Percentiles rank a stretch among this genome's conserved stretches.
Conservation (phyloP, 768 basidiomycete species). For the Pleurotus tuoliensis region DNA sequence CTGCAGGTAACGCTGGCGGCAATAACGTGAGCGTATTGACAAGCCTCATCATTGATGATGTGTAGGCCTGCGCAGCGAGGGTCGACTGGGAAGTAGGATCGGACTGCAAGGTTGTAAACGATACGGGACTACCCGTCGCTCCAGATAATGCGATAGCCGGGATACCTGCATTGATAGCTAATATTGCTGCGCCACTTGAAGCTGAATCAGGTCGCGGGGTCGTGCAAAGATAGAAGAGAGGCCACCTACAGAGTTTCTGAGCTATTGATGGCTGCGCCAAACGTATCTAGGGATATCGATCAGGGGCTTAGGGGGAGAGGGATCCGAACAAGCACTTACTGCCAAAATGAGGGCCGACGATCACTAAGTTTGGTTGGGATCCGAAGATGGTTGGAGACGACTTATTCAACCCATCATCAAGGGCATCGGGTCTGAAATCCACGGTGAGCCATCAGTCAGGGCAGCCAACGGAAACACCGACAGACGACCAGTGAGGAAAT, state of each 20-base stretch:
- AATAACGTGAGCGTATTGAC: slow-evolving; percentile 18
- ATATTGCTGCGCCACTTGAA: slow-evolving; percentile 31
- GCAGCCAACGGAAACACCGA: neutral
- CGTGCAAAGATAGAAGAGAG: neutral
- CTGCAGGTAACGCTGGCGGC: slow-evolving; percentile 25
- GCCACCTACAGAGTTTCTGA: slow-evolving; percentile 22
- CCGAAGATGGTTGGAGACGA: slow-evolving; percentile 27
- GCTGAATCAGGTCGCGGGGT: neutral
- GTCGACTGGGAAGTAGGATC: slow-evolving; percentile 20
- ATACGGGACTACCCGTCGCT: slow-evolving; percentile 25
- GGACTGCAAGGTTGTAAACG: slow-evolving; percentile 32
- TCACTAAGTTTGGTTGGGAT: slow-evolving; percentile 29
- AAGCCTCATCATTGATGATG: slow-evolving; percentile 21
- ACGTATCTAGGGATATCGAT: slow-evolving; percentile 12
- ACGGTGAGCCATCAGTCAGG: neutral
- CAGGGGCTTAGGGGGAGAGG: neutral
- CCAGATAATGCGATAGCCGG: slow-evolving; percentile 35
- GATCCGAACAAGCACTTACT: slow-evolving; percentile 12
- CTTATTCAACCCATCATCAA: slow-evolving; percentile 26
- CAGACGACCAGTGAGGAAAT: slow-evolving; percentile 13
- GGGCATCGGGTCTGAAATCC: slow-evolving; percentile 7
- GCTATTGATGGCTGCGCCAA: slow-evolving; percentile 16
- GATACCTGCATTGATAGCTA: slow-evolving; percentile 30
- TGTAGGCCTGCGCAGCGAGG: slow-evolving; percentile 24
- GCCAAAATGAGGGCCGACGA: slow-evolving; percentile 31